Base-by-base conservation (phyloP, 345 rosid species). In the Eucalyptus caleyi region DNA sequence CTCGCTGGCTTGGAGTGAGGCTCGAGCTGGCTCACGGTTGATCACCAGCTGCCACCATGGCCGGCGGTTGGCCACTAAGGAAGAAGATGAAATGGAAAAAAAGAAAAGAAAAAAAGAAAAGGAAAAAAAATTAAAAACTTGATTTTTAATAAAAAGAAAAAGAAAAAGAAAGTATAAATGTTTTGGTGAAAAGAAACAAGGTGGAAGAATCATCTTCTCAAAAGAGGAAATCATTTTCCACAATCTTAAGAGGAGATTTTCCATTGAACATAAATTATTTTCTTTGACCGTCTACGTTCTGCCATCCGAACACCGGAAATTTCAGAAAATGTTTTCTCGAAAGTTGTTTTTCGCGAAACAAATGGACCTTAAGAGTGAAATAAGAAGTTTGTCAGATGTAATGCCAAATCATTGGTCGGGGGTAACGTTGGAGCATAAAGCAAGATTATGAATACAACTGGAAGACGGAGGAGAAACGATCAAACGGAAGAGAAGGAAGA, bases 1-100 rank as follows among this genome's bases (percentile, higher is more conserved):
- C 50, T 49, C 0, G 1, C 1, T 49, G 1, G 16, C 16, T 2
- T 14, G 6, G 16, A 16, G 50, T 2, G 1, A 50, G 51, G 50
- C 50, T 50, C 5, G 50, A 50, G 50, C 6, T 50, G 0, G 50
- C 50, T 50, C 50, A 49, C 1, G 6, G 16, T 0, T 0, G 16
- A 49, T 49, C 0, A 6, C 6, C 0, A 1, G 51, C 6, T 2
- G 0, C 16, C 51, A 50, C 6, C 16, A 1, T 14, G 6, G 51
- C 6, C 2, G 51, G 51, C 0, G 3, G 16, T 3, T 5, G 3
- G 51, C 51, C 18, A 50, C 51, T 0, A 50, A 50, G 51, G 51
- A 50, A 50, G 18, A 50, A 50, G 16, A 50, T 50, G 51, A 50
- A 50, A 50, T 50, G 51, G 6, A 50, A 50, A 50, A 50, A 50